These are phyloP conservation scores for Eutrema japonicum DNA, from an alignment of 345 rosid species.

Conservation along the genomic window DNA sequence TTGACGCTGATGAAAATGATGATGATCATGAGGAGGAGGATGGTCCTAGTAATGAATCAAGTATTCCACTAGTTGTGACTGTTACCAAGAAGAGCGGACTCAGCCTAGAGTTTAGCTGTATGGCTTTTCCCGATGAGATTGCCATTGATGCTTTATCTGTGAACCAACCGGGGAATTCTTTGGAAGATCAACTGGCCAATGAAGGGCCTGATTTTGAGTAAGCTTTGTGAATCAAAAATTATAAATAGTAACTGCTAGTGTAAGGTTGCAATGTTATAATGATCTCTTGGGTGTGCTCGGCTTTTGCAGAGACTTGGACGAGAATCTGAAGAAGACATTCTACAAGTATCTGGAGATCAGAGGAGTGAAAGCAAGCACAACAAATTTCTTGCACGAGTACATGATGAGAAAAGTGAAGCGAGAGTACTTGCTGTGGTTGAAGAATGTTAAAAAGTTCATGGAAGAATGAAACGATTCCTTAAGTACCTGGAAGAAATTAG, in stretches of 20 bases:
- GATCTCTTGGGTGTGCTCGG: slow-evolving; percentile 1
- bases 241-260: background rate
- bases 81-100: slow-evolving; percentile 65
- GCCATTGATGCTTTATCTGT: slow-evolving; percentile 63
- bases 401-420: slow-evolving; percentile 78
- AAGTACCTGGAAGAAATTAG: background rate
- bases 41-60: slow-evolving; percentile 51
- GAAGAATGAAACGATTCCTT: slow-evolving; percentile 37
- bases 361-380: slow-evolving; percentile 78
- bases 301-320: slow-evolving; percentile 76
- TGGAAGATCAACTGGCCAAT: slow-evolving; percentile 61
- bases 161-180: slow-evolving; percentile 47
- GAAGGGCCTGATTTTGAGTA: slow-evolving; percentile 95
- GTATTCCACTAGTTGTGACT: slow-evolving; percentile 67
- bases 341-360: slow-evolving; percentile 79
- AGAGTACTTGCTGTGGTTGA: slow-evolving; percentile 77
- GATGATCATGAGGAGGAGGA: slow-evolving; percentile 43
- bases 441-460: slow-evolving; percentile 68
- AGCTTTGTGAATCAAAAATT: slow-evolving; percentile 38
- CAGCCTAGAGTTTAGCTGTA: slow-evolving; percentile 63
- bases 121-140: slow-evolving; percentile 73
- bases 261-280: slow-evolving; percentile 17
- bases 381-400: slow-evolving; percentile 81
- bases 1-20: slow-evolving; percentile 44
- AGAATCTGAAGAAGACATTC: slow-evolving; percentile 79